Conservation (phyloP, 179 eudicot genomes). For the Spinacia oleracea region DNA sequence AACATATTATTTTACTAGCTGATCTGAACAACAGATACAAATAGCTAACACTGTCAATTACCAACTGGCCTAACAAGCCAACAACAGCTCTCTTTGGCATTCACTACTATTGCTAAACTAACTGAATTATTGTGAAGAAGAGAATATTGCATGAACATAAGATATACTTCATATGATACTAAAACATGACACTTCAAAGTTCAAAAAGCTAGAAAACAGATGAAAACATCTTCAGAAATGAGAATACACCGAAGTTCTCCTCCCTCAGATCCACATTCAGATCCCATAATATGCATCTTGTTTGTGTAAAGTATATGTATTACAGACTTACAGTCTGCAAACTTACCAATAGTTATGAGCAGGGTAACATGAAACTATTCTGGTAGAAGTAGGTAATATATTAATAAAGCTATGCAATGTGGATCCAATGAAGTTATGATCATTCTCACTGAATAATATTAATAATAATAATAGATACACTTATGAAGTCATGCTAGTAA, state of each 20-base stretch:
- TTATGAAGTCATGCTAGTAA: slow-evolving; percentile 18
- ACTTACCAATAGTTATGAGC: background rate
- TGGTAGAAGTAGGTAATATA: background rate
- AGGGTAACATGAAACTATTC: background rate
- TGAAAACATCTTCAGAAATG: background rate
- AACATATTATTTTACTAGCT: background rate
- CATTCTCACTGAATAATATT: slow-evolving; percentile 17
- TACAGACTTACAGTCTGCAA: no score
- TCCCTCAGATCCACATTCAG: background rate
- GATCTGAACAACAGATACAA: background rate
- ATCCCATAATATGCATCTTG: background rate
- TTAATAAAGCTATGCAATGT: background rate
- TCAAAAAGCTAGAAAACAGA: background rate
- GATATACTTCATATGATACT: no score
- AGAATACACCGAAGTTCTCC: background rate
- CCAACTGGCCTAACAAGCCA: background rate
- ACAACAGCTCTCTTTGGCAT: background rate
- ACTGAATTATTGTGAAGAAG: background rate
- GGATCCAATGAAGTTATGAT: slow-evolving; percentile 6
- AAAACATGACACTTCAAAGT: background rate
- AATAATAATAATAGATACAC: slow-evolving; percentile 17
- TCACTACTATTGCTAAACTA: background rate
- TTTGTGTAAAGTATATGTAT: background rate
- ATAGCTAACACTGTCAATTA: background rate
- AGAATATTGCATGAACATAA: background rate